Evolutionary conservation across 345 rosid genomes (phyloP).

Genomic region (Geranium brycei): DNA sequence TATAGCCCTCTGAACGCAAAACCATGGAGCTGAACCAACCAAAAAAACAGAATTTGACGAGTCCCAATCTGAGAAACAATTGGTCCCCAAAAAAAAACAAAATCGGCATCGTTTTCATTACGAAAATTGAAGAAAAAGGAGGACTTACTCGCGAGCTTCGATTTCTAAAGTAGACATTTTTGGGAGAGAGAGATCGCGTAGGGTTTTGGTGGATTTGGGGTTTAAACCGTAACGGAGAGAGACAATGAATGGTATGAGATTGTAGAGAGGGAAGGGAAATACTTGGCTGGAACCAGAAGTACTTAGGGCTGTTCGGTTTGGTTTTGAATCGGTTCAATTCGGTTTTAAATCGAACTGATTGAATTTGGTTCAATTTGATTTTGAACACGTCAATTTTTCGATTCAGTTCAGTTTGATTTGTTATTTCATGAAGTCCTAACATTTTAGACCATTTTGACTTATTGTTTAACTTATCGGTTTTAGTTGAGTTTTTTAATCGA

Average conservation of each 20-base stretch:
- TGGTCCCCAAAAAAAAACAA: not conserved
- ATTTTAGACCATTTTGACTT: no score
- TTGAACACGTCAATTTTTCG: no score
- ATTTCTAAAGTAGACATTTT: constrained; percentile 45
- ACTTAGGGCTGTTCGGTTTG: no score
- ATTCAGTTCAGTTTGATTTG: no score
- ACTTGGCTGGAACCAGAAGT: not conserved
- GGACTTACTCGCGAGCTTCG: constrained; percentile 88
- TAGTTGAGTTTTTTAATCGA: no score
- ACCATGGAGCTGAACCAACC: not conserved
- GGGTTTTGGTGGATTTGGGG: not conserved
- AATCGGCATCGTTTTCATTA: not conserved
- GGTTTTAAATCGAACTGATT: no score
- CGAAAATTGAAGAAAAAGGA: not conserved
- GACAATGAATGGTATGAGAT: not conserved
- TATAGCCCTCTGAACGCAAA: not conserved
- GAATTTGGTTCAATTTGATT: no score
- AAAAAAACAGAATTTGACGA: not conserved
- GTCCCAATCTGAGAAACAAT: not conserved
- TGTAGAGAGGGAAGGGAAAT: not conserved
- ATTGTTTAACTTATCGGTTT: no score
- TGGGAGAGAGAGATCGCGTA: not conserved
- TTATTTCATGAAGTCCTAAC: no score
- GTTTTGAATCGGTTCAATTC: no score
- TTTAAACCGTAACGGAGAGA: not conserved